phyloP scores from a whole-genome alignment of 1,284 basidiomycete species.

The Rhodotorula sp. region DNA sequence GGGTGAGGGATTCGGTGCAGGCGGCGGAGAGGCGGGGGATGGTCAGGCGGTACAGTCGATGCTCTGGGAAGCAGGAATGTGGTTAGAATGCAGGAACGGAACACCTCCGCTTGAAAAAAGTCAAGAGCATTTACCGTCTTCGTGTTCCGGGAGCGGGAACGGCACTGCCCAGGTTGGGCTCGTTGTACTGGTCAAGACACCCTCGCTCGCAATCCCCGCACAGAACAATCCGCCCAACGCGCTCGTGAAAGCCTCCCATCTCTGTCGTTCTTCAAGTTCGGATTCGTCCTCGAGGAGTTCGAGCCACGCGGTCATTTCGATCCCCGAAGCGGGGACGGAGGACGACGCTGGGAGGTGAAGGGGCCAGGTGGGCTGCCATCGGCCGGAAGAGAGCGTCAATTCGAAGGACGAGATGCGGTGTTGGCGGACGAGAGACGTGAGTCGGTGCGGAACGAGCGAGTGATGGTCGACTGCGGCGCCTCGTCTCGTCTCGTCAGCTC shows the following conservation, averaged over 20 bases:
- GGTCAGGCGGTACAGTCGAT: slow-evolving; percentile 55
- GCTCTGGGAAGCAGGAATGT: slow-evolving; percentile 50
- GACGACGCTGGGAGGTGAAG: slow-evolving; percentile 54
- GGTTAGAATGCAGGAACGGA: background rate
- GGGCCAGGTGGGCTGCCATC: slow-evolving; percentile 38
- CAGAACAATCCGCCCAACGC: slow-evolving; percentile 91
- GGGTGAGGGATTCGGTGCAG: slow-evolving; percentile 95
- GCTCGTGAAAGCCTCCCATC: slow-evolving; percentile 83
- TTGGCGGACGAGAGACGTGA: slow-evolving; percentile 80
- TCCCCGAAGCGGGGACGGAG: slow-evolving; percentile 72
- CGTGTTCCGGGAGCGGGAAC: slow-evolving; percentile 20
- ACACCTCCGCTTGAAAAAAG: background rate
- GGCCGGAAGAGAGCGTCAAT: slow-evolving; percentile 53
- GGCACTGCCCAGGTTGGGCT: slow-evolving; percentile 31
- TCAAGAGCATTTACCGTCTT: slow-evolving; percentile 28
- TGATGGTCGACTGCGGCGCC: slow-evolving; percentile 61
- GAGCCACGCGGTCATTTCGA: slow-evolving; percentile 87
- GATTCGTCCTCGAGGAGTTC: slow-evolving; percentile 30
- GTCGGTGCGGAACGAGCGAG: slow-evolving; percentile 74
- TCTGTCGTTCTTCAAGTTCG: slow-evolving; percentile 46
- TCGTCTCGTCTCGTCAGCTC: no score
- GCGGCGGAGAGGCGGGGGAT: slow-evolving; percentile 75
- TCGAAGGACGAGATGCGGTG: slow-evolving; percentile 82
- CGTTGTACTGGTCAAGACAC: slow-evolving; percentile 11
- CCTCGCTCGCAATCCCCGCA: slow-evolving; percentile 71